phyloP scores from a whole-genome alignment of 2,329 filamentous ascomycete species.

The Ophiostoma triangulosporum region DNA sequence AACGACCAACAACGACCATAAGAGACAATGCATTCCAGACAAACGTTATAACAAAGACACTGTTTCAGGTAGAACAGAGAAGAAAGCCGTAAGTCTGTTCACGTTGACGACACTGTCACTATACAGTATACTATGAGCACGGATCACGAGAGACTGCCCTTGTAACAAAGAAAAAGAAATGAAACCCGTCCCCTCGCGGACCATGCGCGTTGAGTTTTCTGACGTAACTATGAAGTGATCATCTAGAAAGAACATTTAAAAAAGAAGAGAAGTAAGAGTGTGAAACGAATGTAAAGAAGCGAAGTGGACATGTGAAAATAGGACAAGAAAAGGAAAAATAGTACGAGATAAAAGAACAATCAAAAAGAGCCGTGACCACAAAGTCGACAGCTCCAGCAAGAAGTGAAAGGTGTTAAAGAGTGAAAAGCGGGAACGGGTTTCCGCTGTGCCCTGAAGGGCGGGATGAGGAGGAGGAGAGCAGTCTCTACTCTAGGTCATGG shows the following conservation, averaged over 20 bases:
- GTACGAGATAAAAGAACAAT: not conserved
- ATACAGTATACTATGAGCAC: too few species aligned
- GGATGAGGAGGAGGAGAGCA: too few species aligned
- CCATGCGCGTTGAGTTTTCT: not conserved
- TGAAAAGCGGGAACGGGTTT: slow-evolving; percentile 1
- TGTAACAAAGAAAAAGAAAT: not conserved
- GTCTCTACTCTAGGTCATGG: too few species aligned
- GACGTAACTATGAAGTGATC: not conserved
- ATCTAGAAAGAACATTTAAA: not conserved
- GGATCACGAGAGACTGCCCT: not conserved
- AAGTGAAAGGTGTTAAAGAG: not conserved
- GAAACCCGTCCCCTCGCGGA: not conserved
- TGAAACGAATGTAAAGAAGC: not conserved
- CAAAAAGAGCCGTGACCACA: slow-evolving; percentile 5
- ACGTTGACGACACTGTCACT: too few species aligned
- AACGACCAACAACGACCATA: too few species aligned
- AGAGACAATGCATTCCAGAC: too few species aligned
- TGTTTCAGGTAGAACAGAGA: too few species aligned
- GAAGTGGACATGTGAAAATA: not conserved
- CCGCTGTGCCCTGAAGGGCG: too few species aligned
- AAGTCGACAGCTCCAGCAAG: not conserved
- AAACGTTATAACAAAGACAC: too few species aligned
- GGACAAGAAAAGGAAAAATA: slow-evolving; percentile 3
- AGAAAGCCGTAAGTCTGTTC: too few species aligned
- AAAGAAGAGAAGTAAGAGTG: not conserved